Base-by-base conservation (phyloP, 352 stramenopile genomes). In the Phytophthora hibernalis region DNA sequence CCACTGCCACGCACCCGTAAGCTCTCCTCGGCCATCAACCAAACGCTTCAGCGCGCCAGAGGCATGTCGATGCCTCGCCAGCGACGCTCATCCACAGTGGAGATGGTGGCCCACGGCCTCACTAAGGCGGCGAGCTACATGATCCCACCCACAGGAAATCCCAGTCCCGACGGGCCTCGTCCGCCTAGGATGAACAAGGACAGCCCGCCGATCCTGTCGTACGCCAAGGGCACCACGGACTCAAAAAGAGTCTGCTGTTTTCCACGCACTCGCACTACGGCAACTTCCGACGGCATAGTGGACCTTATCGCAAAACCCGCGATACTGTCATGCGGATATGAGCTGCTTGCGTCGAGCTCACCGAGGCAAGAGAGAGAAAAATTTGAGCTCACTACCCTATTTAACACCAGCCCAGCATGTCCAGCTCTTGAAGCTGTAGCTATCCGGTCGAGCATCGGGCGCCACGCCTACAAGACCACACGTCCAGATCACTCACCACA, bases 221-320 rank as follows among this genome's bases (percentile, higher is more conserved):
- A 83, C 59, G 35, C 50, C 11, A 80, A 83, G 42, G 66, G 69
- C 50, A 66, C 74, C 21, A 65, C 43, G 5, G 74, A 82, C 53
- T 37, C 61, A 72, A 63, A 18, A 82, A 78, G 58, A 85, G 61
- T 55, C 43, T 80, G 37, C 61, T 79, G 26, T 60, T 74, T 44
- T 61, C 72, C 30, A 73, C 77, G 4, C 71, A 81, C 50, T 79
- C 75, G 48, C 77, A 85, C 54, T 74, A 83, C 47, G 77, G 61
- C 56, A 77, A 77, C 59, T 89, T 89, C 58, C 80, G 77, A 33
- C 75, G 77, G 26, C 77, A 83, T 54, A 85, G 80, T 52, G 70
- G 75, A 12, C 74, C 72, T 3, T 83, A 80, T 56, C 80, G 77
- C 21, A 82, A 76, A 58, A 86, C 75, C 47, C 61, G 54, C 16